A percentile compares a stretch with the other conserved stretches of the same genome.
Conservation (phyloP, 305 asterid genomes). For the Ilex paraguariensis region DNA sequence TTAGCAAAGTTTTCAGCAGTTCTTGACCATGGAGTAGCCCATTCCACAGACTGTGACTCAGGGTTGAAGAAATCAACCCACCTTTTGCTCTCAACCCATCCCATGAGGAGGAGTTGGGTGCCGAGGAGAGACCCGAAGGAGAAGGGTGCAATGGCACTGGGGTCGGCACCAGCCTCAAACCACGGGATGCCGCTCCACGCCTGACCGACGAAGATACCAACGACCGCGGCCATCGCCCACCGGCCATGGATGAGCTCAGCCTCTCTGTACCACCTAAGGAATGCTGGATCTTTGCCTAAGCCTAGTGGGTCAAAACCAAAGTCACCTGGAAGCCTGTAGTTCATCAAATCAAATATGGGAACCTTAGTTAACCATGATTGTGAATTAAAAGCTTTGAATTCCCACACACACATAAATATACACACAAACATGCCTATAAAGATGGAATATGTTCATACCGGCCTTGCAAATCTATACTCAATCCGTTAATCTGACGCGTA, state of each 20-base stretch:
- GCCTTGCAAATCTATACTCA: too few species aligned
- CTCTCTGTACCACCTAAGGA: conserved; percentile 96
- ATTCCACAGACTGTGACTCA: conserved; percentile 81
- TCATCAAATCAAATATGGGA: neutral
- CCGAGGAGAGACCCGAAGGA: conserved; percentile 91
- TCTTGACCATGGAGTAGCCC: conserved; percentile 97
- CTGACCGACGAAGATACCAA: conserved; percentile 93
- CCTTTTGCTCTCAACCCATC: conserved; percentile 98
- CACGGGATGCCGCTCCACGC: conserved; percentile 94
- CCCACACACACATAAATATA: too few species aligned
- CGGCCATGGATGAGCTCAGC: conserved; percentile 97
- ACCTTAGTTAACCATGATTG: too few species aligned
- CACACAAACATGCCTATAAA: too few species aligned
- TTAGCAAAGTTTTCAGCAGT: conserved; percentile 75
- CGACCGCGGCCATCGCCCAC: conserved; percentile 93
- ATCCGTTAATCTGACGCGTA: too few species aligned
- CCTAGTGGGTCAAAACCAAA: conserved; percentile 92
- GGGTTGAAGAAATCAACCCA: conserved; percentile 96
- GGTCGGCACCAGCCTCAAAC: conserved; percentile 95
- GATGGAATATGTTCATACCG: too few species aligned
- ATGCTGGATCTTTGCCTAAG: conserved; percentile 89
- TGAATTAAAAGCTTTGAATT: too few species aligned
- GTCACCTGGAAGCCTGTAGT: conserved; percentile 48
- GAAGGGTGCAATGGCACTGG: conserved; percentile 92
- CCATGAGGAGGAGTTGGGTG: conserved; percentile 90